Base-by-base conservation (phyloP, 495 filamentous ascomycete genomes). In the Tuber indicum region DNA sequence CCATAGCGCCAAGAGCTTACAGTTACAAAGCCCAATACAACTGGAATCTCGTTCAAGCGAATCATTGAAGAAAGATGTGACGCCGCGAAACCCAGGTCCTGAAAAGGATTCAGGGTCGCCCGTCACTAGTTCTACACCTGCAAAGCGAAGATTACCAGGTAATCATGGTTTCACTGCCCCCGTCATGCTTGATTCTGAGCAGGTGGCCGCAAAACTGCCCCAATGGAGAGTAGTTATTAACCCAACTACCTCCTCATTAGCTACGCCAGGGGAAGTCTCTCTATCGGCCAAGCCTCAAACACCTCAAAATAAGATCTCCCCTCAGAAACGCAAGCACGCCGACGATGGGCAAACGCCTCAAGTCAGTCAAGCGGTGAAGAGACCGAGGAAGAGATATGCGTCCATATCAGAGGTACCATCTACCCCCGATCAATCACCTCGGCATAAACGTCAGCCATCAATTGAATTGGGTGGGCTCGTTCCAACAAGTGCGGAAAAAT, bases 161-260 rank as follows among this genome's bases (percentile, higher is more conserved):
- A 66, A 36, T 66, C 58, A 66, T 36, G 12, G 58, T 36, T 26
- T 66, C 58, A 66, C 58, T 66, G 58, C 58, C 58, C 26, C 58
- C 14, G 4, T 17, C 14, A 66, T 66, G 58, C 58, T 66, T 36
- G 58, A 36, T 9, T 36, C 58, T 66, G 26, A 66, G 58, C 58
- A 36, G 32, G 26, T 66, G 32, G 58, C 26, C 26, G 32, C 58
- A 66, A 36, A 66, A 66, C 14, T 66, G 58, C 58, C 58, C 58
- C 26, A 66, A 36, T 66, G 58, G 58, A 66, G 58, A 66, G 58
- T 36, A 66, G 58, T 66, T 66, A 32, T 66, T 66, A 66, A 66
- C 26, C 32, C 58, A 14, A 8, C 58, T 19, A 17, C 58, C 32
- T 36, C 26, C 26, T 12, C 2, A 36, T 36, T 66, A 66, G 58